Evolutionary conservation across 768 basidiomycete genomes (phyloP).

Genomic region (Auriscalpium vulgare): DNA sequence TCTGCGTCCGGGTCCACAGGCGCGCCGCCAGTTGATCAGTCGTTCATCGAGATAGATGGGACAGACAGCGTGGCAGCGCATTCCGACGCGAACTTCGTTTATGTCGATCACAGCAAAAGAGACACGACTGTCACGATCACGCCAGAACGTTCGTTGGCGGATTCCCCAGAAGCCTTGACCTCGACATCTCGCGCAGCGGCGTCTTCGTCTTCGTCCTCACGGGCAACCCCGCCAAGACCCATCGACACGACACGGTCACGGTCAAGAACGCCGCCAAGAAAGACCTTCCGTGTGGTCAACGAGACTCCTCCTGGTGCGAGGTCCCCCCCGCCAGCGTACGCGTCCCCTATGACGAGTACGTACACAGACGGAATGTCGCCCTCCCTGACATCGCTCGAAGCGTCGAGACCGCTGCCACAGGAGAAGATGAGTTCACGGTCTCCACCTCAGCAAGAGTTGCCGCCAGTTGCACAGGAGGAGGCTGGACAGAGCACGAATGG

Average conservation of each 20-base stretch:
- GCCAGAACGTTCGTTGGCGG: background rate
- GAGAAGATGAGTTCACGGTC: background rate
- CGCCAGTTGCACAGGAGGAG: background rate
- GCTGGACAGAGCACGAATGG: background rate
- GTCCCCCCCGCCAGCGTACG: slow-evolving; percentile 10
- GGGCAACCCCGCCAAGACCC: background rate
- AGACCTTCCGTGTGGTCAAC: slow-evolving; percentile 12
- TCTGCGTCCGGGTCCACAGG: background rate
- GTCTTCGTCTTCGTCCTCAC: background rate
- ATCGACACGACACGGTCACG: background rate
- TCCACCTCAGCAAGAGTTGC: background rate
- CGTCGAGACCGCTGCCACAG: background rate
- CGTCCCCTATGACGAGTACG: background rate
- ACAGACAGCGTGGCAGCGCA: background rate
- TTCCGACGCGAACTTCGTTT: slow-evolving; percentile 10
- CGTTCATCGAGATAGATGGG: background rate
- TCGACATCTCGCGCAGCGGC: background rate
- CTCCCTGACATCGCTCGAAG: background rate
- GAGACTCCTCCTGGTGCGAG: background rate
- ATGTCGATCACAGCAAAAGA: background rate
- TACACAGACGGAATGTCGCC: background rate
- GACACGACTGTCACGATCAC: background rate
- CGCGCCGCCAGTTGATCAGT: background rate
- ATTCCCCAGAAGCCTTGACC: background rate
- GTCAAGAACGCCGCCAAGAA: slow-evolving; percentile 1